A percentile compares a stretch with the other conserved stretches of the same genome.
Evolutionary conservation across 23 red algal species (phyloP).

Genomic region (Cyanidioschyzon merolae): DNA sequence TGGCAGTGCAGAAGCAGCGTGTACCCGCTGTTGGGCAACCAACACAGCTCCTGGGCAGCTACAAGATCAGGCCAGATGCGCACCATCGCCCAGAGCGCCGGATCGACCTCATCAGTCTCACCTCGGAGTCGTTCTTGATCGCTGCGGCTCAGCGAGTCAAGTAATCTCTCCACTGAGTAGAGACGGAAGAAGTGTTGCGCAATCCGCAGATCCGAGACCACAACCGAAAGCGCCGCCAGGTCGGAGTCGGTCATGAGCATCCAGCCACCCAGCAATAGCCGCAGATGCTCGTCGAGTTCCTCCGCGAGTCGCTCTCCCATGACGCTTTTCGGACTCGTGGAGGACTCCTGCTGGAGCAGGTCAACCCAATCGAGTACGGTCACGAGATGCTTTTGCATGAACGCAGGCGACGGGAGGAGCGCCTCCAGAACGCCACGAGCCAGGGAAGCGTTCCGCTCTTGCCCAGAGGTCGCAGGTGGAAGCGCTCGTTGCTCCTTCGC

Average conservation of each 20-base stretch:
- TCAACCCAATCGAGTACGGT: background rate
- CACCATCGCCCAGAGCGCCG: background rate
- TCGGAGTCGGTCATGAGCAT: background rate
- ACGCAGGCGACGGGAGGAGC: background rate
- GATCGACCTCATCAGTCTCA: background rate
- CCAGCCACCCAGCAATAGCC: background rate
- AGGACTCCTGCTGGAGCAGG: background rate
- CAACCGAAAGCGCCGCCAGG: background rate
- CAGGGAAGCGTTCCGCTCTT: background rate
- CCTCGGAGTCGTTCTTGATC: background rate
- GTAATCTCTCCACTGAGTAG: background rate
- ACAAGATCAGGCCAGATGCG: background rate
- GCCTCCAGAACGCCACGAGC: background rate
- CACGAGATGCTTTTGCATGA: background rate
- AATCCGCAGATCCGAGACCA: background rate
- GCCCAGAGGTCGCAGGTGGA: background rate
- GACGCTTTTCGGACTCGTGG: background rate
- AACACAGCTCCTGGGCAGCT: background rate
- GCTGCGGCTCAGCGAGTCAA: background rate
- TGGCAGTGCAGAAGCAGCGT: background rate
- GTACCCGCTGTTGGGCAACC: background rate
- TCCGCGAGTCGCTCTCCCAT: background rate
- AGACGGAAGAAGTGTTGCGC: background rate
- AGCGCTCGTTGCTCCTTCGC: background rate
- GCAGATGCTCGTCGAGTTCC: background rate